Base-by-base conservation (phyloP, 2,329 filamentous ascomycete species). In the Microcera coccophila region DNA sequence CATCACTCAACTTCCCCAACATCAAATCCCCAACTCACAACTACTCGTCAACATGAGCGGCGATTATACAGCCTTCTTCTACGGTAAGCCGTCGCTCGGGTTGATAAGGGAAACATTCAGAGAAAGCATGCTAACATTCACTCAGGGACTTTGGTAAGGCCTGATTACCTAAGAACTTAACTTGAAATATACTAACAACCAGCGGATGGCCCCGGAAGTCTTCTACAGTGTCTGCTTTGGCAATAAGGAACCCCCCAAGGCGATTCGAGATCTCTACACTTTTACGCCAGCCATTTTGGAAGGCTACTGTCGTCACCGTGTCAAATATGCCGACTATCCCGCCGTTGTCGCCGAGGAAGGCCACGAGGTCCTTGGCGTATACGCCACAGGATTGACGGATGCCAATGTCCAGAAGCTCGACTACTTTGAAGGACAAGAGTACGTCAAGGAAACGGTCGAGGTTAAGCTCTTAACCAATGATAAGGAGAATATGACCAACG, bases 151-250 rank as follows among this genome's bases (percentile, higher is more conserved):
- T 17, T 48, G 38, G 50, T 57, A 39, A 47, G 35, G 11, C 31
- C 16, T 15, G 8, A 32, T 5, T 8, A 9, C 15, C 9, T 17
- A 32, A 17, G 15, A 15, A n/a, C 22, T 26, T 26, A 7, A n/a
- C n/a, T 32, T n/a, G 7, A 10, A 17, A 8, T 8, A 47, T 61
- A 41, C 62, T 63, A 46, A 59, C n/a, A 39, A 20, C 7, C 15
- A 26, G 5, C 36, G 72, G 69, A 96, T 96, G 90, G 86, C 84
- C n/a, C 81, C 85, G 0, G 80, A 85, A 59, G 83, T 97, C 57
- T 88, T 97, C 55, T 85, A 86, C 68, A 85, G 85, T 24, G 90
- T 95, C 33, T 87, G 87, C 65, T 87, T 90, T 67, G 79, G 82
- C 52, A 67, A 68, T 8, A 63, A 69, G 14, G 55, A 62, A 4